Base-by-base conservation (phyloP, 805 yeast species). In the Zygotorulaspora sp. region DNA sequence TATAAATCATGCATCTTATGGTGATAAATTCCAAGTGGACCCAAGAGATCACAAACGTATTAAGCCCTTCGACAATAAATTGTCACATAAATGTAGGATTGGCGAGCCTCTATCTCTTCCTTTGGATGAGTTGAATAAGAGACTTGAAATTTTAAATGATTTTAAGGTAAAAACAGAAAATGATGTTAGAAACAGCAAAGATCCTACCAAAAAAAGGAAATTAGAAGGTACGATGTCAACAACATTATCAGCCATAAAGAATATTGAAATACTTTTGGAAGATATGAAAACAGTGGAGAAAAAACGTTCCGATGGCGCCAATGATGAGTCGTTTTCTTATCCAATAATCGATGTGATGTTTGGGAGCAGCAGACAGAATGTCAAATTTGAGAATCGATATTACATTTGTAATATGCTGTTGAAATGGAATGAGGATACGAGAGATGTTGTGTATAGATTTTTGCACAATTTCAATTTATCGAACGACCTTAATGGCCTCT, bases 361-460 rank as follows among this genome's bases (percentile, higher is more conserved):
- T 25, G 20, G 26, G 29, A 13, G 22, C 29, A 7, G 40, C 40
- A 18, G 29, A 51, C 40, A n/a, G 16, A 14, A n/a, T 8, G 14
- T 12, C 6, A 22, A 32, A 6, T 43, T 59, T 36, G 60, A 58
- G 42, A 88, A 89, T 55, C 66, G 87, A 33, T 86, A 82, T 58
- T 74, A 80, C 42, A 63, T 86, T 15, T 88, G 87, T 48, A 77
- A 81, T 39, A 70, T 86, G 58, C 75, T 80, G 50, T 55, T 88
- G 48, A 83, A 78, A 48, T 88, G 96, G 96, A 81, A 83, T 58
- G 79, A 83, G 43, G 55, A 65, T 3, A 71, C 79, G 7, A 66
- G 96, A 39, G 77, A 87, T 50, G 64, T 75, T 9, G 63, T 86
- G 30, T 72, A 75, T 55, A 72, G 77, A 30, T 85, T 82, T 50